A percentile compares a stretch with the other conserved stretches of the same genome.
Conservation (phyloP, 2,329 filamentous ascomycete genomes). For the Polytolypa hystricis region DNA sequence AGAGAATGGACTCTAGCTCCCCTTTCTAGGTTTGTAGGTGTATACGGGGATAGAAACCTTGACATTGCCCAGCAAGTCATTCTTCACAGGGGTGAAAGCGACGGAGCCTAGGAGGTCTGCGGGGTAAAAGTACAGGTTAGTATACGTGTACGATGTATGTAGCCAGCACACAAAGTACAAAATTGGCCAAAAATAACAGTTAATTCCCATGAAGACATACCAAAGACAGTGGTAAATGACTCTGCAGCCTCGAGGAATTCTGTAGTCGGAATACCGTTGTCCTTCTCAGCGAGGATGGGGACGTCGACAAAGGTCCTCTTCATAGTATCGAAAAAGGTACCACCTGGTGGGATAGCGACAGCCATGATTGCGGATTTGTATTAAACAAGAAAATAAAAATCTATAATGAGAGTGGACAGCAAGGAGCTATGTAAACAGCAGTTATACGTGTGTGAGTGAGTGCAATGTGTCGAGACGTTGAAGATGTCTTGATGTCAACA, state of each 20-base stretch:
- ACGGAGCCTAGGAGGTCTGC: slow-evolving; percentile 52
- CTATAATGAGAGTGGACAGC: slow-evolving; percentile 3
- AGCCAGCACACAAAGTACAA: not conserved
- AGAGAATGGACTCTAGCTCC: not conserved
- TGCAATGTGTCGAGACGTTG: no score
- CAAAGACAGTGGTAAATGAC: slow-evolving; percentile 76
- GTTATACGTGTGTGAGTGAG: slow-evolving; percentile 2
- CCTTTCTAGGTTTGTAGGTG: not conserved
- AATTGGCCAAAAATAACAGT: no score
- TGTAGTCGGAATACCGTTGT: slow-evolving; percentile 67
- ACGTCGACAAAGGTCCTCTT: slow-evolving; percentile 78
- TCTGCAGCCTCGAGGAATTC: slow-evolving; percentile 89
- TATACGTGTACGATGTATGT: no score
- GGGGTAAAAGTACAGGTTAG: not conserved
- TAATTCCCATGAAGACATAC: slow-evolving; percentile 36
- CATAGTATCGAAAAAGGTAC: slow-evolving; percentile 77
- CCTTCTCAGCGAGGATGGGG: slow-evolving; percentile 59
- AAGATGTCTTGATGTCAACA: no score
- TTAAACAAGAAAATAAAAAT: not conserved
- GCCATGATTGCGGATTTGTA: slow-evolving; percentile 38
- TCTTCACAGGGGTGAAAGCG: slow-evolving; percentile 85
- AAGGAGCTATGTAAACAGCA: no score
- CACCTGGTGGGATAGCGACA: slow-evolving; percentile 46
- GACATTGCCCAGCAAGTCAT: slow-evolving; percentile 81
- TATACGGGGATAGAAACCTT: slow-evolving; percentile 48